Percentiles rank a stretch among this genome's conserved stretches.
phyloP scores from a whole-genome alignment of 257 asterid genomes.

The Solanum okadae region DNA sequence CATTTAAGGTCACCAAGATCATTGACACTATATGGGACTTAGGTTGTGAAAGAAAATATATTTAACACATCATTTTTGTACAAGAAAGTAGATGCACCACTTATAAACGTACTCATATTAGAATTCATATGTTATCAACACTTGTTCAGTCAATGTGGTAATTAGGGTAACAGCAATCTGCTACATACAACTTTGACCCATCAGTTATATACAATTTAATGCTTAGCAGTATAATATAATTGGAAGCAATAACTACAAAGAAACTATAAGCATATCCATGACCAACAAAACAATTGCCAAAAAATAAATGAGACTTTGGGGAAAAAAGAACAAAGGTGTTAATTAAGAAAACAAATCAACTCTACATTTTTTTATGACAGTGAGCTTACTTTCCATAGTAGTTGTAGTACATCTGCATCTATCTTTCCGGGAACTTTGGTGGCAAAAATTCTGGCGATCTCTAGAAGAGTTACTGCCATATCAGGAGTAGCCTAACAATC shows the following conservation, averaged over 20 bases:
- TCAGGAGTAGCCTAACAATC: slow-evolving; percentile 87
- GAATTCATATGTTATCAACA: background rate
- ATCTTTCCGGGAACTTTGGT: slow-evolving; percentile 99
- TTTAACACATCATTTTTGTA: background rate
- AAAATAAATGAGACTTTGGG: background rate
- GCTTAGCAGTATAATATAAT: background rate
- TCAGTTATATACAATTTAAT: background rate
- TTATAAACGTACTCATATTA: background rate
- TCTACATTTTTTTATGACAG: background rate
- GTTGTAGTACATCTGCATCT: slow-evolving; percentile 98
- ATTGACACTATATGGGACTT: background rate
- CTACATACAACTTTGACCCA: background rate
- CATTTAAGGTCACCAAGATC: background rate
- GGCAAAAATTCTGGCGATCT: slow-evolving; percentile 93
- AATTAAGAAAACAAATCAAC: slow-evolving; percentile 5
- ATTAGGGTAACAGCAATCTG: background rate
- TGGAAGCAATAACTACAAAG: background rate
- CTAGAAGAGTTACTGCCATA: slow-evolving; percentile 99
- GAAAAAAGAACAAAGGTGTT: background rate
- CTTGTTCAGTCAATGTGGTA: background rate
- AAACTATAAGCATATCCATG: background rate
- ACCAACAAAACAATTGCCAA: background rate
- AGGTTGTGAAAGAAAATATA: background rate
- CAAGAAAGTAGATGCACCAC: background rate
- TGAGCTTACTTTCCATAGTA: slow-evolving; percentile 85